A percentile compares a stretch with the other conserved stretches of the same genome.
Evolutionary conservation across 2,329 filamentous ascomycete genomes (phyloP).

Genomic region (Colletotrichum sp.): DNA sequence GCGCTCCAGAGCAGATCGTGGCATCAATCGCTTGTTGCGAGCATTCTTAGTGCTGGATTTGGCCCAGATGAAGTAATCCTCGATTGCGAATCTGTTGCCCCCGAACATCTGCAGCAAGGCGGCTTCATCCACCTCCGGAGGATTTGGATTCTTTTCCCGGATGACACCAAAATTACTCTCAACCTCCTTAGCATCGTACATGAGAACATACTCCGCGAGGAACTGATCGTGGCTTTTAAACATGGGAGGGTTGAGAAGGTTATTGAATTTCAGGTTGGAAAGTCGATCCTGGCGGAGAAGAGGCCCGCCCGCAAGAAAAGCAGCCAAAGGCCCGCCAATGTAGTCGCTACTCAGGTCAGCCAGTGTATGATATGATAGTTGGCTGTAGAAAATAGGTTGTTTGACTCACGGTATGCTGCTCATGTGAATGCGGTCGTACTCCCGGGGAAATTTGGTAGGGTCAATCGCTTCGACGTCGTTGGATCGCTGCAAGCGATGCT

Average conservation of each 20-base stretch:
- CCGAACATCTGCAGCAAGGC: background rate
- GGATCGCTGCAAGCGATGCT: conserved; percentile 13
- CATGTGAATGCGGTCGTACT: conserved; percentile 31
- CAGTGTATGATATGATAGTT: background rate
- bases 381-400: background rate
- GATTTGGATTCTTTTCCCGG: background rate
- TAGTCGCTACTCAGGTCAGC: conserved; percentile 23
- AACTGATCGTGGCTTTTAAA: conserved; percentile 28
- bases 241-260: conserved; percentile 28
- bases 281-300: conserved; percentile 25
- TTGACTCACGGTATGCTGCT: conserved; percentile 29
- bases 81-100: conserved; percentile 9
- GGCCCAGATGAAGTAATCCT: conserved; percentile 25
- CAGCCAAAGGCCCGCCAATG: conserved; percentile 29
- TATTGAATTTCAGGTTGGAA: conserved; percentile 27
- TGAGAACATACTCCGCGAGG: conserved; percentile 32
- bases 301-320: conserved; percentile 25
- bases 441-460: conserved; percentile 25
- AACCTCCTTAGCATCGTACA: conserved; percentile 27
- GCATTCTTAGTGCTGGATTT: background rate
- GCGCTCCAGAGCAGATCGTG: conserved; percentile 23
- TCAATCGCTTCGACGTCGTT: conserved; percentile 9
- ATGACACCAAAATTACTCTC: conserved; percentile 27
- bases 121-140: background rate
- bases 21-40: conserved; percentile 9